These are phyloP conservation scores for Pelargonium australe DNA, from an alignment of 441 rosid genomes.

Conservation along the genomic window DNA sequence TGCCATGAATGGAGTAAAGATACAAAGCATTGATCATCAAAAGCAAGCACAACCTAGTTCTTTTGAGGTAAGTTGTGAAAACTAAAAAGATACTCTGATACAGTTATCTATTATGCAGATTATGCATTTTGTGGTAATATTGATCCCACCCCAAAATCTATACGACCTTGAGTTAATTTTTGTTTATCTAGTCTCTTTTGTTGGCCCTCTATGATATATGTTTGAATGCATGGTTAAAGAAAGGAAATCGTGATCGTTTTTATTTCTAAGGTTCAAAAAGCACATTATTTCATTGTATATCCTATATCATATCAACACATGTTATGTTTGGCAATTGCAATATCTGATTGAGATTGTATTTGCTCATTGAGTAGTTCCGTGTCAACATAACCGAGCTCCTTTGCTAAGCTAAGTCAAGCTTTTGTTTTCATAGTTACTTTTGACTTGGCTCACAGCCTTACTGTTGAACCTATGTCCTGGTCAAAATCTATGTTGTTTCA, in stretches of 20 bases:
- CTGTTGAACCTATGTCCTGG: conserved; percentile 4
- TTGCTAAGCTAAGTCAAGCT: not conserved
- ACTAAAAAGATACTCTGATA: not conserved
- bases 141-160: not conserved
- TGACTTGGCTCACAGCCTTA: conserved; percentile 1
- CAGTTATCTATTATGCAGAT: not conserved
- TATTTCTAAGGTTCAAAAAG: not conserved
- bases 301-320: not conserved
- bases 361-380: not conserved
- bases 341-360: not conserved
- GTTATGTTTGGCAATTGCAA: not conserved
- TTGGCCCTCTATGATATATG: not conserved
- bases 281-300: not conserved
- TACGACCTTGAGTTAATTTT: not conserved
- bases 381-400: conserved; percentile 1
- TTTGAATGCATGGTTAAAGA: not conserved
- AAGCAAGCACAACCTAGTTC: conserved; percentile 27
- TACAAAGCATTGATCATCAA: conserved; percentile 23
- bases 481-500: not conserved
- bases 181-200: not conserved
- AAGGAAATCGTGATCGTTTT: not conserved
- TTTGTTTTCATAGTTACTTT: not conserved
- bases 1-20: conserved; percentile 31
- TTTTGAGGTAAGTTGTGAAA: conserved; percentile 37
- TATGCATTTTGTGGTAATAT: conserved; percentile 3